Percentiles rank a stretch among this genome's conserved stretches.
Evolutionary conservation across 768 basidiomycete genomes (phyloP).

Genomic region (Gloeopeniophorella convolvens): DNA sequence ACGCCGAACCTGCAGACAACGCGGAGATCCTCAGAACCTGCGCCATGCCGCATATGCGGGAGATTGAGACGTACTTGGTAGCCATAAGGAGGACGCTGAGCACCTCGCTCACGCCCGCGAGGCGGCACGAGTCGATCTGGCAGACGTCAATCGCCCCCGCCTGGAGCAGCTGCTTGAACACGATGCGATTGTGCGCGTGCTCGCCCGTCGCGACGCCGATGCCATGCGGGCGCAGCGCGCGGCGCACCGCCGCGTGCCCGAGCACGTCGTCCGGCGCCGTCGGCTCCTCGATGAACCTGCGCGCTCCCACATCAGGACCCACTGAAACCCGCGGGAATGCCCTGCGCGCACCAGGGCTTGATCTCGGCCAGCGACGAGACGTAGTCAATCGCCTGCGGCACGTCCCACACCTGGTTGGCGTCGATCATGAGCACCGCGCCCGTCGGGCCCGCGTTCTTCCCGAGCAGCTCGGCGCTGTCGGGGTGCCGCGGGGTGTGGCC

Average conservation of each 20-base stretch:
- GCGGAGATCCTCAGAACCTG: no score
- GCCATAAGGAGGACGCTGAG: conserved; percentile 85
- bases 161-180: conserved; percentile 93
- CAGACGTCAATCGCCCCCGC: conserved; percentile 90
- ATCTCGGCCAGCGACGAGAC: conserved; percentile 71
- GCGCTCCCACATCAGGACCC: not conserved
- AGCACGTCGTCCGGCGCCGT: conserved; percentile 90
- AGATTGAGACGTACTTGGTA: conserved; percentile 52
- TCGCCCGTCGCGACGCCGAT: conserved; percentile 94
- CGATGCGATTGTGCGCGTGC: conserved; percentile 90
- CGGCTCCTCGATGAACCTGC: conserved; percentile 90
- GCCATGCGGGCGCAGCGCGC: conserved; percentile 65
- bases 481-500: conserved; percentile 54
- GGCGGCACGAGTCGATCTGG: conserved; percentile 91
- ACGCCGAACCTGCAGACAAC: conserved; percentile 56
- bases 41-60: no score
- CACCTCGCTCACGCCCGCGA: conserved; percentile 94
- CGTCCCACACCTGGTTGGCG: conserved; percentile 96
- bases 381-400: conserved; percentile 87
- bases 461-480: conserved; percentile 53
- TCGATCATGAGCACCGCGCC: conserved; percentile 96
- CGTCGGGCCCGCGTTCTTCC: conserved; percentile 92
- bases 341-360: conserved; percentile 70
- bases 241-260: conserved; percentile 75
- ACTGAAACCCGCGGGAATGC: not conserved